These are phyloP conservation scores for Alopecurus myosuroides DNA, from an alignment of 176 grass and related monocot species.

Conservation along the genomic window DNA sequence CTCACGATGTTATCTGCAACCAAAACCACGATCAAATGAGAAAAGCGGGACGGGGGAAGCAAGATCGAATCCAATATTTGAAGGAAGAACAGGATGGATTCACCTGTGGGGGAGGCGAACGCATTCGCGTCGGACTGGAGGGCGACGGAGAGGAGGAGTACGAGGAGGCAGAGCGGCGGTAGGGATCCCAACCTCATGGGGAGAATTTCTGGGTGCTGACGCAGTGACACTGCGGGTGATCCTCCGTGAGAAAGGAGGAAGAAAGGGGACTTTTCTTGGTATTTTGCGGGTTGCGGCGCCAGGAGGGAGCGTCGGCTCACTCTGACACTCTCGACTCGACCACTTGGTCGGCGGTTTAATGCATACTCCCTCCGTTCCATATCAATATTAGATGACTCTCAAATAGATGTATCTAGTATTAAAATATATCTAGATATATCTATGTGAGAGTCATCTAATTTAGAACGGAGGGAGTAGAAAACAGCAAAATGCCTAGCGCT, in stretches of 20 bases:
- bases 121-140: constrained; percentile 26
- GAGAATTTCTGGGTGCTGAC: background rate
- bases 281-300: background rate
- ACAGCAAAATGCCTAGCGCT: too few species aligned
- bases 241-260: background rate
- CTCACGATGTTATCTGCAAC: constrained; percentile 63
- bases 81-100: background rate
- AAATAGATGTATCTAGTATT: too few species aligned
- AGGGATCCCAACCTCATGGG: constrained; percentile 39
- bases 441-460: too few species aligned
- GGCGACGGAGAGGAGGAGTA: constrained; percentile 23
- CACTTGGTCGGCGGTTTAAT: background rate
- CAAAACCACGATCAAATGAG: background rate
- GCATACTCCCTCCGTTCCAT: too few species aligned
- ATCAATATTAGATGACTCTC: too few species aligned
- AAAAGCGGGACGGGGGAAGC: background rate
- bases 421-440: too few species aligned
- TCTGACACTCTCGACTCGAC: too few species aligned
- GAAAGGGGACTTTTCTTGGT: background rate
- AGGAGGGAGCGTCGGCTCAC: background rate
- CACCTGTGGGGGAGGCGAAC: constrained; percentile 40
- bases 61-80: background rate
- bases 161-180: constrained; percentile 20
- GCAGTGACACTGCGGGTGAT: background rate
- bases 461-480: too few species aligned